Base-by-base conservation (phyloP, 768 basidiomycete species). In the Calocera cornea region DNA sequence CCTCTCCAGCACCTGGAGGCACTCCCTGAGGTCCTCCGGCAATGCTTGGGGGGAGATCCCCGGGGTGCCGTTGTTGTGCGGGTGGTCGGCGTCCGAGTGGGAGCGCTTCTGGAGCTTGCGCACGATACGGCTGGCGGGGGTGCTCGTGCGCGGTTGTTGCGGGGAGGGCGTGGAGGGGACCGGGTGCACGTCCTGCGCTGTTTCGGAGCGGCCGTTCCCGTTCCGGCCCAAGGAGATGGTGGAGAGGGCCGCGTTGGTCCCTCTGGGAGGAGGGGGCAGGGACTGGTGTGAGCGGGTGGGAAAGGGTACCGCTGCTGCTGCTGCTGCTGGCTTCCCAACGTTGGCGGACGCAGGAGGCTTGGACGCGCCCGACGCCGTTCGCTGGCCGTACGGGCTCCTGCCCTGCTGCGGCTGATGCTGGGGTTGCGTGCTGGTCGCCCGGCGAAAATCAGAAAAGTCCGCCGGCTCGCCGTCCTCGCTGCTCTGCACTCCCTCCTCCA, bases 21-120 rank as follows among this genome's bases (percentile, higher is more conserved):
- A 94, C 71, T 85, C 82, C 64, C 87, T 84, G 60, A 99, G 75
- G 73, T 95, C 94, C 64, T 92, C 90, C 5, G 97, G 95, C 7
- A 99, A 76, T 67, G 88, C 86, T 73, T 87, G 86, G 0, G 90
- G 89, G 5, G 88, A 82, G 19, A 92, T 80, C 19, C 64, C n/a
- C 65, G 29, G 29, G 33, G n/a, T n/a, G n/a, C n/a, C n/a, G n/a
- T n/a, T n/a, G n/a, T n/a, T n/a, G n/a, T n/a, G n/a, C n/a, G 66
- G 54, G 77, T 14, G 14, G 27, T 14, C 27, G 14, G 54, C 11
- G 44, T 17, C 16, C 24, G 54, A 40, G 33, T 8, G 11, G 16
- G 64, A 7, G 64, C 36, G 34, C 38, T 65, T 44, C 17, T 65
- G 19, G 14, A 65, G 64, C 24, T 65, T 65, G 64, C 22, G 34